A percentile compares a stretch with the other conserved stretches of the same genome.
phyloP scores from a whole-genome alignment of 148 eudicot species.

The Silene latifolia region DNA sequence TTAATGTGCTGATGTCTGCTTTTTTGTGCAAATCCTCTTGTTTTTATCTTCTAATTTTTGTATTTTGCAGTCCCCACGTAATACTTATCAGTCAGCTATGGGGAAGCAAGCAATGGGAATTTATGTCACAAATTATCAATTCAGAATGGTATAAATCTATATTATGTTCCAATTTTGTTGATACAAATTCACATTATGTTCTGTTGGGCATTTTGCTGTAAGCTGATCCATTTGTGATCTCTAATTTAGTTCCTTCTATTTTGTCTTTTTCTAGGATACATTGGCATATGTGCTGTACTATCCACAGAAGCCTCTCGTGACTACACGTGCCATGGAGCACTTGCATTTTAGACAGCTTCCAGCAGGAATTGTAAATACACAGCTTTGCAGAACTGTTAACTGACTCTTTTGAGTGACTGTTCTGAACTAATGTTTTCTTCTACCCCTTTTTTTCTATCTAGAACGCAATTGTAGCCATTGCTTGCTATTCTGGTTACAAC shows the following conservation, averaged over 20 bases:
- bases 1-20: background rate
- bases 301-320: conserved; percentile 98
- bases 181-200: background rate
- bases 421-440: conserved; percentile 1
- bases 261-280: conserved; percentile 57
- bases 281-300: conserved; percentile 95
- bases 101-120: conserved; percentile 99
- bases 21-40: background rate
- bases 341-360: conserved; percentile 98
- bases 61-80: conserved; percentile 84
- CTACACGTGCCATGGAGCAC: conserved; percentile 99
- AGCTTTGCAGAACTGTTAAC: background rate
- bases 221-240: background rate
- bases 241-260: background rate
- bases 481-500: conserved; percentile 96
- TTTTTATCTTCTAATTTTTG: conserved; percentile 23
- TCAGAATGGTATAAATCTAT: conserved; percentile 66
- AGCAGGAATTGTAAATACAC: conserved; percentile 72
- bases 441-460: conserved; percentile 8
- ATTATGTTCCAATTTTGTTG: background rate
- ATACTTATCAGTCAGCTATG: conserved; percentile 99
- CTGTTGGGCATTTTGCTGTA: background rate
- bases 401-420: too few species aligned
- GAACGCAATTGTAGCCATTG: conserved; percentile 96
- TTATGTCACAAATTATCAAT: conserved; percentile 95